Evolutionary conservation across 1,284 basidiomycete genomes (phyloP).

Genomic region (Ceratobasidium sp.): DNA sequence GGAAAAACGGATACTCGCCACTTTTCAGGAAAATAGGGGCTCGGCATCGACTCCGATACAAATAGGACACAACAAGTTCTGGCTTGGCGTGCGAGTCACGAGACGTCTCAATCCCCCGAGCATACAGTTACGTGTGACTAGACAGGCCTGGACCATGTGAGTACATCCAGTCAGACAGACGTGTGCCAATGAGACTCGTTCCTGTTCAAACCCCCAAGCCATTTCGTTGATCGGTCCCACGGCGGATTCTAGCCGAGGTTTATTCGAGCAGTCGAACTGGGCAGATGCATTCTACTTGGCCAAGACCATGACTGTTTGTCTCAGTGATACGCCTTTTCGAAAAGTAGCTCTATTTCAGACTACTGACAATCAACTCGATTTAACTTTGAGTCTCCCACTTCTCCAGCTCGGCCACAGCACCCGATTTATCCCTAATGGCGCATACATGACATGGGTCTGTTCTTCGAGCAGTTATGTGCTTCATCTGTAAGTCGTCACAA

Average conservation of each 20-base stretch:
- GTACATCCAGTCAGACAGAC: background rate
- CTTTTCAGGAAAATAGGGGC: background rate
- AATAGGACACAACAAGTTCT: background rate
- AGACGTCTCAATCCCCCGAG: background rate
- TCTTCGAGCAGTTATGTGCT: too few relatives aligned
- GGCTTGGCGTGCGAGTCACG: slow-evolving; percentile 22
- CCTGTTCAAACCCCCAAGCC: slow-evolving; percentile 11
- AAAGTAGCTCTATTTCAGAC: too few relatives aligned
- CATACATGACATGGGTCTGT: too few relatives aligned
- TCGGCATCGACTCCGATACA: background rate
- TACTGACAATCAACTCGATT: too few relatives aligned
- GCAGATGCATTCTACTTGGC: too few relatives aligned
- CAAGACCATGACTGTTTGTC: too few relatives aligned
- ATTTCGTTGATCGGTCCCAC: slow-evolving; percentile 15
- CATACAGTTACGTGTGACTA: slow-evolving; percentile 8
- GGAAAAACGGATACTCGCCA: too few relatives aligned
- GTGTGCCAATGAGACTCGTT: slow-evolving; percentile 20
- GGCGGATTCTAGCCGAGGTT: slow-evolving; percentile 4
- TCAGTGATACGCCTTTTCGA: too few relatives aligned
- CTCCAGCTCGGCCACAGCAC: too few relatives aligned
- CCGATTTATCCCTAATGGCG: too few relatives aligned
- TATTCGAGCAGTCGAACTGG: slow-evolving; percentile 37
- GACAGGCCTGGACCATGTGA: background rate
- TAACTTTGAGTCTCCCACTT: too few relatives aligned
- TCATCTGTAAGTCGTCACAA: too few relatives aligned